Conservation (phyloP, 148 eudicot genomes). For the Linanthus parryae region DNA sequence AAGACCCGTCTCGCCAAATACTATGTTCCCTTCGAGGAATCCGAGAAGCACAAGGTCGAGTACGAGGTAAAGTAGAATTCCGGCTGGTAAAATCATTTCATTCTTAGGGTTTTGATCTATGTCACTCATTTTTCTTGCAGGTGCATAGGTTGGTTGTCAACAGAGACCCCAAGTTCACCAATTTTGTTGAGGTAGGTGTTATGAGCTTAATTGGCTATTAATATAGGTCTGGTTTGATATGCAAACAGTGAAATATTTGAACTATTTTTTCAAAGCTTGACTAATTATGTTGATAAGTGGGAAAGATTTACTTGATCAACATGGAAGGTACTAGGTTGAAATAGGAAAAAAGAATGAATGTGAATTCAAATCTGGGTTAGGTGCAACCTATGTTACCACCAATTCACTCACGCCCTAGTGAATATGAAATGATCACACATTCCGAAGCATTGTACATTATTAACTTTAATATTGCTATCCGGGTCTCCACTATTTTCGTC, state of each 20-base stretch:
- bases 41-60: conserved; percentile 62
- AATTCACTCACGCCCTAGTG: no score
- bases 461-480: no score
- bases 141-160: conserved; percentile 97
- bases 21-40: conserved; percentile 59
- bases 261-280: no score
- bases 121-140: conserved; percentile 23
- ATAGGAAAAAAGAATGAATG: no score
- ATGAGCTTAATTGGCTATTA: background rate
- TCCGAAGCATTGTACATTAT: no score
- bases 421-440: no score
- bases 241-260: background rate
- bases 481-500: no score
- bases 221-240: background rate
- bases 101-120: conserved; percentile 2
- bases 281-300: no score
- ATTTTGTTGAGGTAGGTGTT: conserved; percentile 80
- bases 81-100: background rate
- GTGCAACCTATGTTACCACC: no score
- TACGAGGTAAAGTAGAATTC: conserved; percentile 42
- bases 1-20: conserved; percentile 58
- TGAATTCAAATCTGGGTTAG: no score
- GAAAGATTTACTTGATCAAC: no score
- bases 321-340: no score
- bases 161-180: conserved; percentile 98